phyloP scores from a whole-genome alignment of 805 yeast species.

The Nakazawaea sp. region DNA sequence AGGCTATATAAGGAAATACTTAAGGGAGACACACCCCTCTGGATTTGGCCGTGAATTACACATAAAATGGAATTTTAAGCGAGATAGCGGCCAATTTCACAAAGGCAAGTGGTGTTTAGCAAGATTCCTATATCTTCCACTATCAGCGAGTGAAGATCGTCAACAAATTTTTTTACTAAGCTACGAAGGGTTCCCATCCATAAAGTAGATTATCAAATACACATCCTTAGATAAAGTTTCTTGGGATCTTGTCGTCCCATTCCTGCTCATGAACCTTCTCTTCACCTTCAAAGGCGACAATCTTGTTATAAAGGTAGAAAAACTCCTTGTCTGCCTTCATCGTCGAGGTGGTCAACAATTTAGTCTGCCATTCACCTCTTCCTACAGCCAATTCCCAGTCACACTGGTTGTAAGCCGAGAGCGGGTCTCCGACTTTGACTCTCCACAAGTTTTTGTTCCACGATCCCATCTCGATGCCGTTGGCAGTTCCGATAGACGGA shows the following conservation, averaged over 20 bases:
- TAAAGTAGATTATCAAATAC: no score
- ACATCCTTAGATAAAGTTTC: slow-evolving; percentile 22
- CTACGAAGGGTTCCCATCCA: neutral
- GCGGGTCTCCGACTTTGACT: slow-evolving; percentile 29
- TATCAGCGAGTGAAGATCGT: neutral
- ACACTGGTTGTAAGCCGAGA: slow-evolving; percentile 31
- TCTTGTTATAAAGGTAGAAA: slow-evolving; percentile 24
- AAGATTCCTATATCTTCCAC: neutral
- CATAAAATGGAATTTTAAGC: no score
- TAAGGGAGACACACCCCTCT: no score
- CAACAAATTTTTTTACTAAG: neutral
- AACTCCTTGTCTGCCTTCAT: slow-evolving; percentile 25
- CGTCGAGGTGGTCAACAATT: slow-evolving; percentile 23
- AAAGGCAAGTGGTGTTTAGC: neutral
- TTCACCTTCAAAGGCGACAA: slow-evolving; percentile 29
- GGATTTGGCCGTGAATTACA: no score
- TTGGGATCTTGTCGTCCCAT: slow-evolving; percentile 28
- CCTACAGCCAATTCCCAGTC: slow-evolving; percentile 35
- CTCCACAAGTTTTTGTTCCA: slow-evolving; percentile 32
- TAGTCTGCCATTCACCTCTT: slow-evolving; percentile 32
- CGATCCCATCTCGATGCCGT: slow-evolving; percentile 33
- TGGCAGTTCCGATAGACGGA: slow-evolving; percentile 22
- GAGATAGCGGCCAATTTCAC: neutral
- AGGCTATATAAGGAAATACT: no score
- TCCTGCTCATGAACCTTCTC: slow-evolving; percentile 23